These are phyloP conservation scores for Thozetella sp. DNA, from an alignment of 495 filamentous ascomycete genomes.

Conservation along the genomic window DNA sequence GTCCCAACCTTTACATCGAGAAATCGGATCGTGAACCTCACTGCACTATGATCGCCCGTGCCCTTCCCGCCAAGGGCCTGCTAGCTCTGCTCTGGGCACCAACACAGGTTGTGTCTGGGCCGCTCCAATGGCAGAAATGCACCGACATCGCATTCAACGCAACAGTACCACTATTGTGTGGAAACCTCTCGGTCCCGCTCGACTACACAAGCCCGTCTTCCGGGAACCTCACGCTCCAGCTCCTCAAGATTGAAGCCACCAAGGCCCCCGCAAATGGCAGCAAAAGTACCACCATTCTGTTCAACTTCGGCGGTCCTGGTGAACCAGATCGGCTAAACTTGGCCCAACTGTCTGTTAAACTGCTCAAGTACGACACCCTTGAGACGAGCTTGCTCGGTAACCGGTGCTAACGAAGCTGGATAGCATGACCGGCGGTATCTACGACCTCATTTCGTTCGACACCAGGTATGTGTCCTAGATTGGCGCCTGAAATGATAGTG, in stretches of 20 bases:
- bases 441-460: conserved; percentile 42
- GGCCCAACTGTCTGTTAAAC: conserved; percentile 9
- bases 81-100: no score
- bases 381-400: conserved; percentile 4
- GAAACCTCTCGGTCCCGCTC: conserved; percentile 36
- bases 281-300: no score
- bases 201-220: conserved; percentile 37
- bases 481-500: not conserved
- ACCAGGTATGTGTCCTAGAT: conserved; percentile 25
- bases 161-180: conserved; percentile 28
- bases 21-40: no score
- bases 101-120: no score
- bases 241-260: conserved; percentile 30
- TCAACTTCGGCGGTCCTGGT: conserved; percentile 50
- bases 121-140: no score
- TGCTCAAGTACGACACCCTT: no score
- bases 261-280: conserved; percentile 33
- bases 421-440: conserved; percentile 31
- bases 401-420: not conserved
- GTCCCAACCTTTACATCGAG: no score
- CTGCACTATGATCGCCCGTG: no score
- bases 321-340: conserved; percentile 18
- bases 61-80: no score
- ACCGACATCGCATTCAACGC: no score
- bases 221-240: conserved; percentile 31